Evolutionary conservation across 192 early-diverging fungal species (phyloP).

Genomic region (Coemansia sp.): DNA sequence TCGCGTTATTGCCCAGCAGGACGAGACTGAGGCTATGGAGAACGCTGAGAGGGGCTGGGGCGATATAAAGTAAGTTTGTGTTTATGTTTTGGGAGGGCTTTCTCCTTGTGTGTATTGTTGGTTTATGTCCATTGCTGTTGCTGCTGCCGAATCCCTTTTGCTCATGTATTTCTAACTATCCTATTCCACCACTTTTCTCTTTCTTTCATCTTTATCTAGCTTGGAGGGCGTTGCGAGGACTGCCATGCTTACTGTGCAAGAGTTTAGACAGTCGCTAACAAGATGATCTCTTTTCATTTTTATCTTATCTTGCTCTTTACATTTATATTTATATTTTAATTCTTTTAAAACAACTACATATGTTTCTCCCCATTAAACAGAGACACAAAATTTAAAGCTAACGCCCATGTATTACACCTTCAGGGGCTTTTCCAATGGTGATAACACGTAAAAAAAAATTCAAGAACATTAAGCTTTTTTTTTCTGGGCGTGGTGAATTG

Average conservation of each 20-base stretch:
- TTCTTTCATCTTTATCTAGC: constrained; percentile 15
- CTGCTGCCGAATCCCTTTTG: background rate
- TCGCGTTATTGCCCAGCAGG: constrained; percentile 71
- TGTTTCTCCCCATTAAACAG: too few relatives aligned
- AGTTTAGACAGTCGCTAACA: constrained; percentile 45
- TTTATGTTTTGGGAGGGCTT: background rate
- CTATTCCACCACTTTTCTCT: background rate
- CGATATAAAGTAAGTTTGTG: constrained; percentile 44
- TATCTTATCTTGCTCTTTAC: background rate
- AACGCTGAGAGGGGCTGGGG: constrained; percentile 67
- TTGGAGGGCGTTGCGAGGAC: constrained; percentile 54
- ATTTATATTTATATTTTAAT: too few relatives aligned
- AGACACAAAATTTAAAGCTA: too few relatives aligned
- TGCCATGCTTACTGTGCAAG: constrained; percentile 48
- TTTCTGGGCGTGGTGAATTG: too few relatives aligned
- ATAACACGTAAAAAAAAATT: too few relatives aligned
- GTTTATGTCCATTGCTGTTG: background rate
- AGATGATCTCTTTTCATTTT: constrained; percentile 17
- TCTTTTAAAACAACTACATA: too few relatives aligned
- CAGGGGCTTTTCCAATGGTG: too few relatives aligned
- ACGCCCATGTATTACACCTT: too few relatives aligned
- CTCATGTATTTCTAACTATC: background rate
- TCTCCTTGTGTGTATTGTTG: background rate
- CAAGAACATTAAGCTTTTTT: too few relatives aligned
- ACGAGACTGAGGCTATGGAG: constrained; percentile 72